Base-by-base conservation (phyloP, 768 basidiomycete species). In the Tulasnella sp. region DNA sequence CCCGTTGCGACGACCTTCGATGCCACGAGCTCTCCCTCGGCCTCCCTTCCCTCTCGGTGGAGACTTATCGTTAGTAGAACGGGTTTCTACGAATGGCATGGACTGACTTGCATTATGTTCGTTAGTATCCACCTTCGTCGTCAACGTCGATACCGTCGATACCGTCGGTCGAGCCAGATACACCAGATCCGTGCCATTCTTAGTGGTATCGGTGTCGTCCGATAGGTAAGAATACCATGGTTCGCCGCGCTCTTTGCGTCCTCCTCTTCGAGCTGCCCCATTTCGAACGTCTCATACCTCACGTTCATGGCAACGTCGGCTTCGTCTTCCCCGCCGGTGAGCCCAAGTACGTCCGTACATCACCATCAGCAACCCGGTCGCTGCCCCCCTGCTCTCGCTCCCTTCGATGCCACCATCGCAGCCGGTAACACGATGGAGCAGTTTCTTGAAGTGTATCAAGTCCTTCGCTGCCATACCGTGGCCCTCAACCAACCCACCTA, bases 211-310 rank as follows among this genome's bases (percentile, higher is more conserved):
- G 97, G 93, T 84, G 84, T 95, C 74, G 95, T 99, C 76, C 83
- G 78, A 99, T 99, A 97, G 97, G 97, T 80, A 99, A 99, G 85
- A 99, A 99, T 89, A 99, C 97, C 80, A 98, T 98, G 96, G 95
- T 99, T 78, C 93, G 97, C 84, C 94, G 97, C 78, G 97, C 95
- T 74, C 87, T 99, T 75, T 94, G 97, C 75, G 86, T 89, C 78
- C 88, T 98, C 83, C 88, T 98, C 79, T 74, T 86, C 76, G 97
- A 98, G 78, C 85, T 83, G 85, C 97, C 96, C 69, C 90, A 95
- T 80, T 95, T 90, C 84, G 97, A 99, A 85, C 91, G 88, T 79
- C 91, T 99, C 82, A 90, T 99, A 74, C 96, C 95, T 76, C 88
- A 92, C 85, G 85, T 99, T 83, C 92, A 85, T 81, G 97, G 96